Evolutionary conservation across 805 yeast species (phyloP), one percentile per base, ranked within the genome.

Genomic region (Metschnikowia lochheadii): DNA sequence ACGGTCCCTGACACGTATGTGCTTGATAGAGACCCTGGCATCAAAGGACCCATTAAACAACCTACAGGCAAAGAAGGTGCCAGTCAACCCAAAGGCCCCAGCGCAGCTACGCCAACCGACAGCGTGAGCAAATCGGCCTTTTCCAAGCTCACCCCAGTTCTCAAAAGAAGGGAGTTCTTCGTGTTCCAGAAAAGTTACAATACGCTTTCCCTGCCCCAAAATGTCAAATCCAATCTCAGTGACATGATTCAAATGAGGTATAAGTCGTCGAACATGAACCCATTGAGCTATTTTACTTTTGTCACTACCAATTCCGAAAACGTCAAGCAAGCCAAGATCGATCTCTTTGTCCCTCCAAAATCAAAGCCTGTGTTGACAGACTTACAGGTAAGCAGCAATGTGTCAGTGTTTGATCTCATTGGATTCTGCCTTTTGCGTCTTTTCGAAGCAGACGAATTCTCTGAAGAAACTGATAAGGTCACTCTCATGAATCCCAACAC

Each of bases 401-500:
- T 65, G 10, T 58, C 70, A 1, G 61, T 73, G 1, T 62, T 64
- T 3, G 78, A 74, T 52, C 71, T 70, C 46, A 73, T 75, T 49
- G 79, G 79, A 3, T 72, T 55, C 45, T 63, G 73, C 6, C 60
- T 75, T 36, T 59, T 67, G 17, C 55, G 54, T n/a, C 52, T 73
- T 14, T 61, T 63, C 1, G 60, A 68, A 55, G 23, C 57, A 20
- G 46, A 59, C 40, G 61, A 53, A 40, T 53, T 50, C 56, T 48
- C 63, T 54, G 39, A 37, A n/a, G 23, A 39, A 20, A 21, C 14
- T 15, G 46, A 41, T 15, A 48, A 68, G 57, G 5, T 59, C 45
- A 47, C 49, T n/a, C 48, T 64, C 32, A 59, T 65, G 46, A 80
- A 85, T 53, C 87, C 91, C 0, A 85, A 86, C 59, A 66, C 68